phyloP scores from a whole-genome alignment of 495 filamentous ascomycete genomes.

The Neurospora sublineolata region DNA sequence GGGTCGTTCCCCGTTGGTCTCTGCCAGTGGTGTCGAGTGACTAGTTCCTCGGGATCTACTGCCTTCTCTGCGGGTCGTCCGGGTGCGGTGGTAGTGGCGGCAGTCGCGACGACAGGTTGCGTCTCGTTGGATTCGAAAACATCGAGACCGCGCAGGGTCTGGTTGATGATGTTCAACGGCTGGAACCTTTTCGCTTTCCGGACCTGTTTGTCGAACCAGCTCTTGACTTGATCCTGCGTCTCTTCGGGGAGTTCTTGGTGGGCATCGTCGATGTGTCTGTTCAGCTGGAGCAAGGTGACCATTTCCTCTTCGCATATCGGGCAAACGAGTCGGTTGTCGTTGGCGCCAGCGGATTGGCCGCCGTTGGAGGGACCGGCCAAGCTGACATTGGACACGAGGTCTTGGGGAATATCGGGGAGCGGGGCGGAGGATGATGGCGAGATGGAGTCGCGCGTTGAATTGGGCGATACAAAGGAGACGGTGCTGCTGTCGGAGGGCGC shows the following conservation, averaged over 20 bases:
- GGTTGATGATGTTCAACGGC: constrained; percentile 71
- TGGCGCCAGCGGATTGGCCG: constrained; percentile 6
- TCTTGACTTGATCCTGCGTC: constrained; percentile 93
- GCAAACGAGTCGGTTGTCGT: constrained; percentile 56
- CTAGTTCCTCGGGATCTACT: constrained; percentile 78
- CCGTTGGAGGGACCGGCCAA: constrained; percentile 33
- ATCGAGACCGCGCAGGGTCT: constrained; percentile 93
- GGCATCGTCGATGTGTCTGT: constrained; percentile 87
- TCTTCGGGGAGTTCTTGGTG: constrained; percentile 90
- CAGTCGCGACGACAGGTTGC: constrained; percentile 12
- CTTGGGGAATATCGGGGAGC: constrained; percentile 29
- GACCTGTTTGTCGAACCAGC: constrained; percentile 96
- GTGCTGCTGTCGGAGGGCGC: constrained; percentile 43
- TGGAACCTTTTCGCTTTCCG: constrained; percentile 93
- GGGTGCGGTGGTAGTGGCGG: constrained; percentile 7
- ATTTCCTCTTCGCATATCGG: constrained; percentile 97
- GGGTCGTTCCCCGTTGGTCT: constrained; percentile 54
- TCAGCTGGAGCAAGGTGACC: constrained; percentile 89
- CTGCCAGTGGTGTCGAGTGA: constrained; percentile 86
- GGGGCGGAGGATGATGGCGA: constrained; percentile 29
- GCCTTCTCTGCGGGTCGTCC: constrained; percentile 27
- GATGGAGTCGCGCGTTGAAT: constrained; percentile 18
- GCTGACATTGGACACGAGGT: constrained; percentile 37
- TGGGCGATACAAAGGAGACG: constrained; percentile 33
- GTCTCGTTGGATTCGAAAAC: constrained; percentile 92